These are phyloP conservation scores for Tripterygium wilfordii DNA, from an alignment of 177 flowering plant genomes.

Conservation along the genomic window DNA sequence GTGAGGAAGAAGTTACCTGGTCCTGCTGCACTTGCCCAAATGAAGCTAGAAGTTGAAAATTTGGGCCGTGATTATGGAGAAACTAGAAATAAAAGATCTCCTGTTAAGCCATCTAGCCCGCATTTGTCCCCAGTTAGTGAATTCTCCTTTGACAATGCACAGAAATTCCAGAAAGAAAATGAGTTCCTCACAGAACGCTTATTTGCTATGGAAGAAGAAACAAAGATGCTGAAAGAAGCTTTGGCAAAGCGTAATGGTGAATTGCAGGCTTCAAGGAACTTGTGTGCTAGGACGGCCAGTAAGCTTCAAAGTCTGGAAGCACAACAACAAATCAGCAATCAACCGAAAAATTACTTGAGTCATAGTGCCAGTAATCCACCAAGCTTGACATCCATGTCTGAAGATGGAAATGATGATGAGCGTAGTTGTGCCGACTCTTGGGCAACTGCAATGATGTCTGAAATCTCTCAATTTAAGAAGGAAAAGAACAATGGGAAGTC, in stretches of 20 bases:
- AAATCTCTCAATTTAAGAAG: slow-evolving; percentile 53
- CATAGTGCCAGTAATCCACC: slow-evolving; percentile 64
- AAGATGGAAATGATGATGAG: slow-evolving; percentile 79
- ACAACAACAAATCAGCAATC: slow-evolving; percentile 38
- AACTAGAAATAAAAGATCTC: slow-evolving; percentile 52
- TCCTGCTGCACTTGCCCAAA: slow-evolving; percentile 95
- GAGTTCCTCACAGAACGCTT: slow-evolving; percentile 80
- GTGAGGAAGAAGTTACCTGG: slow-evolving; percentile 95
- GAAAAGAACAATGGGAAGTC: slow-evolving; percentile 46
- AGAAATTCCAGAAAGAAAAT: slow-evolving; percentile 72
- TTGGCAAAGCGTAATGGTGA: slow-evolving; percentile 87
- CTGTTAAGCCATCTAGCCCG: slow-evolving; percentile 48
- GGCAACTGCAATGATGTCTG: slow-evolving; percentile 54
- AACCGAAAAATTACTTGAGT: slow-evolving; percentile 34
- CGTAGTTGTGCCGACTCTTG: slow-evolving; percentile 78
- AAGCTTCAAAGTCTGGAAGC: slow-evolving; percentile 78
- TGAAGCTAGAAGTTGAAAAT: slow-evolving; percentile 88
- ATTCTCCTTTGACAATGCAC: slow-evolving; percentile 53
- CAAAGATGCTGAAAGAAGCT: slow-evolving; percentile 95
- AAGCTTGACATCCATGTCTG: slow-evolving; percentile 85
- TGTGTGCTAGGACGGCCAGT: slow-evolving; percentile 74
- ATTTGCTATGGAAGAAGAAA: slow-evolving; percentile 92
- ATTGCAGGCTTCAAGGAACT: slow-evolving; percentile 77
- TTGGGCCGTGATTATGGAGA: slow-evolving; percentile 78
- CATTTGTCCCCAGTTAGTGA: slow-evolving; percentile 47